Base-by-base conservation (phyloP, 2,329 filamentous ascomycete species). In the Phoma sp. region DNA sequence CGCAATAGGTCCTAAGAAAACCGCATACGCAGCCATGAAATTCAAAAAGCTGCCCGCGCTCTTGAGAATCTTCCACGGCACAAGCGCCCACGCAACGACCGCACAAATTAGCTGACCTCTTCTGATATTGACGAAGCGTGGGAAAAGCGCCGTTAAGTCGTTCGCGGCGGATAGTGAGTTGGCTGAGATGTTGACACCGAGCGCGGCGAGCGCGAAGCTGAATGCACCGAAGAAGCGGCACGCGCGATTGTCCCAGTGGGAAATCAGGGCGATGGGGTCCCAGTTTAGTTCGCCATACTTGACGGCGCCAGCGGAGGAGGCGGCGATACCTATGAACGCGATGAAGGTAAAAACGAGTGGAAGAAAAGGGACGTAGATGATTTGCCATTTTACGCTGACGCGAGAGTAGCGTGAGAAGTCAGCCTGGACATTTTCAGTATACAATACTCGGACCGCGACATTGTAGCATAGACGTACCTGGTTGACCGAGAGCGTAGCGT, bases 11-110 rank as follows among this genome's bases (percentile, higher is more conserved):
- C 84, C 86, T 0, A 89, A 76, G 72, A 90, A 89, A 32, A 89
- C 80, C 1, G 83, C 81, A 67, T 88, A 86, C 0, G 86, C 87
- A 36, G 81, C 79, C 81, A 91, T 87, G 73, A 90, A 90, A 36
- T 82, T 80, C 3, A 80, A 61, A 39, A 80, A 78, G 12, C 63
- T 73, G 10, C 71, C 67, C 3, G 78, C 78, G 29, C 70, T 74
- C 26, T 66, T 72, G 5, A 80, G 67, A 43, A 80, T 80, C 65
- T 79, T 77, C 78, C 78, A 80, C 0, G 78, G 78, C 0, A 78
- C 77, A 1, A 77, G 71, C 17, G 72, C 76, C 77, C 76, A 82
- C 11, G 70, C 71, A 40, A 79, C 57, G 1, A 80, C 57, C 1
- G 77, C 75, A 37, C 75, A 76, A n/a, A 83, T 60, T 2, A 83